phyloP scores from a whole-genome alignment of 371 early-diverging fungal species.

The Zancudomyces culisetae region DNA sequence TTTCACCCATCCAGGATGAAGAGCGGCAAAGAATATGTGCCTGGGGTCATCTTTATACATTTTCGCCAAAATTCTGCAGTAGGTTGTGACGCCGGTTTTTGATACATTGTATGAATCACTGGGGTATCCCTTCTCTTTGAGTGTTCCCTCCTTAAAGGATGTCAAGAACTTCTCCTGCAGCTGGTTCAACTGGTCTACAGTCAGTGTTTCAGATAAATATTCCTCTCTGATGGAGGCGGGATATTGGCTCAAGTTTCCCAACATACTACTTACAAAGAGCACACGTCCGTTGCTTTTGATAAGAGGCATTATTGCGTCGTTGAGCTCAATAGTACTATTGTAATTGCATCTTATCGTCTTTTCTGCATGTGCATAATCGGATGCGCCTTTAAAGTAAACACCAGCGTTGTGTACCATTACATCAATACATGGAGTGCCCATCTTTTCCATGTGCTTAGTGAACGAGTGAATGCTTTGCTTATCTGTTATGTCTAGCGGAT shows the following conservation, averaged over 20 bases:
- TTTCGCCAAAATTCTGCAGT: conserved; percentile 17
- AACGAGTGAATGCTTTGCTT: conserved; percentile 10
- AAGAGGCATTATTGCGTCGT: conserved; percentile 11
- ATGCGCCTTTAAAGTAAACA: too few relatives aligned
- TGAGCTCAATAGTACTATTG: conserved; percentile 10
- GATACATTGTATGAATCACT: conserved; percentile 20
- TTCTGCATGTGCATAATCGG: conserved; percentile 8
- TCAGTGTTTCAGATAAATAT: neutral
- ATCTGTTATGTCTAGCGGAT: conserved; percentile 18
- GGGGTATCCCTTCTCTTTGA: conserved; percentile 16
- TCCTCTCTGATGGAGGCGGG: neutral
- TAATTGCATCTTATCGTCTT: neutral
- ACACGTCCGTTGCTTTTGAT: conserved; percentile 13
- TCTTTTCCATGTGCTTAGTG: conserved; percentile 12
- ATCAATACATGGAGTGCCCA: conserved; percentile 16
- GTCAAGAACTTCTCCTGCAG: neutral
- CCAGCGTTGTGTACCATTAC: conserved; percentile 21
- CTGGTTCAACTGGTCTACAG: neutral
- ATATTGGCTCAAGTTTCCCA: neutral
- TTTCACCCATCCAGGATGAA: conserved; percentile 20
- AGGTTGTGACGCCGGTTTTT: conserved; percentile 22
- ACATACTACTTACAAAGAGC: neutral
- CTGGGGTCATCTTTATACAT: conserved; percentile 6
- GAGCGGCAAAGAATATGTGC: conserved; percentile 18
- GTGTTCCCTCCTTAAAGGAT: conserved; percentile 14